Evolutionary conservation across 257 asterid genomes (phyloP), one percentile per base, ranked within the genome.

Genomic region (Forsythia suspensa): DNA sequence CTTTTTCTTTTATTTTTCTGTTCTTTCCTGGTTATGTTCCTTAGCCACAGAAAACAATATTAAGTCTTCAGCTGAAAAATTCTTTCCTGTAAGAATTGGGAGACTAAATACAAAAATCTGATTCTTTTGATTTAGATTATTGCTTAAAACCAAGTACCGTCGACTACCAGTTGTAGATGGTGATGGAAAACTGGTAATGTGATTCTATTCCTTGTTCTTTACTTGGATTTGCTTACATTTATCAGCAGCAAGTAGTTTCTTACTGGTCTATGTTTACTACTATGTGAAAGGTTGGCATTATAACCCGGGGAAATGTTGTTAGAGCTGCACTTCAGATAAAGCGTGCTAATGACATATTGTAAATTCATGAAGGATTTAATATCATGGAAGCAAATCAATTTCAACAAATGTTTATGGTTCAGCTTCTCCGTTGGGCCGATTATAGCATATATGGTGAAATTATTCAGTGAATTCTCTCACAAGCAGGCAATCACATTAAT

Each of bases 311-410:
- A 13, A 92, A 95, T 70, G 93, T 95, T 41, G 94, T 95, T 40
- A 89, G 94, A 82, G 99, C 94, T 36, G 99, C 99, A 71, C 98
- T 95, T 38, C 90, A 87, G 73, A 91, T 94, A 78, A 94, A 88
- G 84, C 90, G 78, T 61, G 89, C 87, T n/a, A 44, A 63, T 24
- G 89, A 82, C 77, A 76, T 80, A 42, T 57, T 79, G 77, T 83
- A 86, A 86, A 57, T 76, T 43, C 75, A 10, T 3, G 8, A 24
- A 24, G 38, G 24, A 63, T 24, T 69, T 74, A 57, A 13, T 39
- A 5, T 39, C 67, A 10, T 16, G 21, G 34, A 1, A 29, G 77
- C 40, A 71, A 52, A 70, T 73, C 44, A 76, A 29, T 21, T 21
- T 80, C 73, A 51, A 36, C 75, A 68, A 61, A 77, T 59, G 59